phyloP scores from a whole-genome alignment of 345 rosid species.

The Eutrema yunnanense region DNA sequence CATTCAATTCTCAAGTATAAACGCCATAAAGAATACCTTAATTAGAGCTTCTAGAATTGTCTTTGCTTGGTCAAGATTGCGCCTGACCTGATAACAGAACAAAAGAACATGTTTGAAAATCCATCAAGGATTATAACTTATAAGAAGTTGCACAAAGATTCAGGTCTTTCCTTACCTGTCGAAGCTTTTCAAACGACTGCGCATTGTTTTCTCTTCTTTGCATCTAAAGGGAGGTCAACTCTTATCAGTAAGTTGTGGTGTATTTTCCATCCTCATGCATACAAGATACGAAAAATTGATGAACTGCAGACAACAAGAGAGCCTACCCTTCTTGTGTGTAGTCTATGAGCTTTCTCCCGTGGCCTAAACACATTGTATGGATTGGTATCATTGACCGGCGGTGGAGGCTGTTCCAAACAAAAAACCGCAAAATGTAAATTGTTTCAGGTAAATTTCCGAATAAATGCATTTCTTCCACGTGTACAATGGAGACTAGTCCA shows the following conservation, averaged over 20 bases:
- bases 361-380: slow-evolving; percentile 95
- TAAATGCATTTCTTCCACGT: neutral
- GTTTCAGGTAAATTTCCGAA: neutral
- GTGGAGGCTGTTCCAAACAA: slow-evolving; percentile 72
- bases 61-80: slow-evolving; percentile 93
- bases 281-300: neutral
- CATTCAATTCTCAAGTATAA: neutral
- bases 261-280: neutral
- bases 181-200: slow-evolving; percentile 93
- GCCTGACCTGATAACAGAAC: slow-evolving; percentile 57
- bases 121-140: neutral
- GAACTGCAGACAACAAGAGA: neutral
- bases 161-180: slow-evolving; percentile 52
- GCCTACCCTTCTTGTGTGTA: slow-evolving; percentile 87
- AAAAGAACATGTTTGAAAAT: neutral
- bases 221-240: slow-evolving; percentile 46
- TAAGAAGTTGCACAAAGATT: neutral
- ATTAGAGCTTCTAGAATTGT: slow-evolving; percentile 71
- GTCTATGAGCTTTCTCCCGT: slow-evolving; percentile 91
- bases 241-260: slow-evolving; percentile 1
- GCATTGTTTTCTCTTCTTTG: slow-evolving; percentile 93
- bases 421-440: neutral
- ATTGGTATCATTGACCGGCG: slow-evolving; percentile 89
- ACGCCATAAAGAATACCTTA: slow-evolving; percentile 43
- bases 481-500: neutral